A percentile compares a stretch with the other conserved stretches of the same genome.
Conservation (phyloP, 805 yeast genomes). For the Spathaspora passalidarum region DNA sequence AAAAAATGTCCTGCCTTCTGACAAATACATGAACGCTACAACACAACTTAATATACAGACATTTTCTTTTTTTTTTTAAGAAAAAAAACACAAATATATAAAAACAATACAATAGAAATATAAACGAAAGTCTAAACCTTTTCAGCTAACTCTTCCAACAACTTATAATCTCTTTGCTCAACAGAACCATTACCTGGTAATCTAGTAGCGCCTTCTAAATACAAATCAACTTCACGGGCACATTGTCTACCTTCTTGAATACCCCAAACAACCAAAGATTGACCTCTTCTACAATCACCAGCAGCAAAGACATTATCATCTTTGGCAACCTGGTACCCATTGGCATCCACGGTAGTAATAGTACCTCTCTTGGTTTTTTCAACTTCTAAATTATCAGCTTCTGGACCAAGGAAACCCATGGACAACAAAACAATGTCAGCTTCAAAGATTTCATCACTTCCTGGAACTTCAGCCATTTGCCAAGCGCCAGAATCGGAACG, state of each 20-base stretch:
- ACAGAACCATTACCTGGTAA: slow-evolving; percentile 95
- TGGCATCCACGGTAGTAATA: slow-evolving; percentile 58
- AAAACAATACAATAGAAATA: not conserved
- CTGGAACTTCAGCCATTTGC: slow-evolving; percentile 98
- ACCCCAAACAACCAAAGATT: slow-evolving; percentile 98
- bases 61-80: not conserved
- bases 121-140: slow-evolving; percentile 35
- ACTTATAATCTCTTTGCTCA: slow-evolving; percentile 75
- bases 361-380: slow-evolving; percentile 84
- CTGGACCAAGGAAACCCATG: slow-evolving; percentile 98
- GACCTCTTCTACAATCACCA: slow-evolving; percentile 99
- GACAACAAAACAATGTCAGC: slow-evolving; percentile 92
- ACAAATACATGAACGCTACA: no score
- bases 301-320: slow-evolving; percentile 82
- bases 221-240: slow-evolving; percentile 88
- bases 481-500: slow-evolving; percentile 93
- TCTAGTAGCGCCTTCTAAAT: slow-evolving; percentile 71
- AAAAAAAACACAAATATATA: not conserved
- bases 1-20: no score
- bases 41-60: no score
- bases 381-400: slow-evolving; percentile 67
- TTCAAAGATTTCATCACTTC: slow-evolving; percentile 88
- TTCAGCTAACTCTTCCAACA: slow-evolving; percentile 74
- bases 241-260: slow-evolving; percentile 99
- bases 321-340: slow-evolving; percentile 62